Base-by-base conservation (phyloP, 1,284 basidiomycete genomes). In the Pseudozyma pruni region DNA sequence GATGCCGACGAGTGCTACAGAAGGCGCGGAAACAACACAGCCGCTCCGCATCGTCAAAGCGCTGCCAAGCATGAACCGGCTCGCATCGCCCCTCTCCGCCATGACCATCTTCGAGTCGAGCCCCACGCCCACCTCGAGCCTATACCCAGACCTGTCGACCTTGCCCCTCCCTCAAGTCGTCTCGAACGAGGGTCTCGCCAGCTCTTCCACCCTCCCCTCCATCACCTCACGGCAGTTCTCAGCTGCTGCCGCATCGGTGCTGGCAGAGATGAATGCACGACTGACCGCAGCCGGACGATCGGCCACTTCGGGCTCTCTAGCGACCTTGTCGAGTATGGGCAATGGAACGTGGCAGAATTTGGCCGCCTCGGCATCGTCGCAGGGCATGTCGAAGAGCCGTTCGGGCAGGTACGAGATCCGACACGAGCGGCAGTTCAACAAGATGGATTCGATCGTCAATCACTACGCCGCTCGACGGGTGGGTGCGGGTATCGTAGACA, bases 381-480 rank as follows among this genome's bases (percentile, higher is more conserved):
- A 66, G 27, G 54, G 57, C 37, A 64, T 71, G 57, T 56, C 54
- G 0, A 59, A 61, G 40, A 61, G 62, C 25, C 51, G 48, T 2
- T 62, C 58, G 13, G 57, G 57, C 7, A 61, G 69, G 16, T 76
- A 75, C 37, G 64, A 72, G 45, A 59, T 57, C 27, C 54, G 61
- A 11, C 74, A 76, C 37, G 69, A 75, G 29, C 55, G 53, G 10
- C 61, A 68, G 14, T 76, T 76, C 46, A 50, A 60, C 14, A 63
- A 66, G 53, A 74, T 76, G 74, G 73, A 75, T 29, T 72, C 72
- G 13, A 76, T 76, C 27, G 69, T 67, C 19, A 68, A 68, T 10
- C 74, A 76, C 22, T 76, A 76, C 16, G 72, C 74, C 40, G 74
- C 72, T 17, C 44, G 51, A n/a, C 63, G 70, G 14, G 49, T 57